A percentile compares a stretch with the other conserved stretches of the same genome.
Evolutionary conservation across 148 eudicot species (phyloP).

Genomic region (Agrostemma githago): DNA sequence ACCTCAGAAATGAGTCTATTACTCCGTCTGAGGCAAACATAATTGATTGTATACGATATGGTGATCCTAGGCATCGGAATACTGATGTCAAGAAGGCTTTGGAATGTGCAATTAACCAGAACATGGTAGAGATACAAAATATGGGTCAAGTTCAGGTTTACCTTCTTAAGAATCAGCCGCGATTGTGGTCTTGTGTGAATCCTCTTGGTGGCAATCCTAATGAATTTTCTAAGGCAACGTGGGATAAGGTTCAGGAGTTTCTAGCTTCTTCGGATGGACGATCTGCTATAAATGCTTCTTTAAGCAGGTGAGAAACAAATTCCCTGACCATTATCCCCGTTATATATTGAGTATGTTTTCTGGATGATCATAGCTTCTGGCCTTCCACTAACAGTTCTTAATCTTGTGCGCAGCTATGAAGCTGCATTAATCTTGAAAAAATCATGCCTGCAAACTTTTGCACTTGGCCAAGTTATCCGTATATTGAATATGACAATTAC

Average conservation of each 20-base stretch:
- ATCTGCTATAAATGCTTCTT: constrained; percentile 49
- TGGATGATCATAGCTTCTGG: not conserved
- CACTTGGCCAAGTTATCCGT: constrained; percentile 66
- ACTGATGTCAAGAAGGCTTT: constrained; percentile 72
- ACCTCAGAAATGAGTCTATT: constrained; percentile 69
- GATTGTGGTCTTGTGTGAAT: constrained; percentile 67
- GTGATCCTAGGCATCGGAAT: constrained; percentile 53
- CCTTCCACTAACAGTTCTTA: constrained; percentile 2
- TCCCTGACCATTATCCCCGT: not conserved
- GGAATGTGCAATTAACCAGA: constrained; percentile 62
- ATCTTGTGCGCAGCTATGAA: constrained; percentile 56
- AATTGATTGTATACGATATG: constrained; percentile 65
- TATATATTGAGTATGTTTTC: not conserved
- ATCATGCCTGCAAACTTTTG: constrained; percentile 51
- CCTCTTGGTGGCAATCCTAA: constrained; percentile 54
- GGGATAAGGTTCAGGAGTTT: constrained; percentile 68
- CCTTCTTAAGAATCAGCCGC: constrained; percentile 61
- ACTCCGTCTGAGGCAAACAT: constrained; percentile 74
- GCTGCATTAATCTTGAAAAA: constrained; percentile 68
- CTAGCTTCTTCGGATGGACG: constrained; percentile 60
- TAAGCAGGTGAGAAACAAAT: constrained; percentile 49
- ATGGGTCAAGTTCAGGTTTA: constrained; percentile 51
- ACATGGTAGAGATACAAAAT: constrained; percentile 49
- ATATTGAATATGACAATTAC: constrained; percentile 57
- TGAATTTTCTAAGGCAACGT: constrained; percentile 45